Conservation (phyloP, 2,329 filamentous ascomycete genomes). For the Harringtonia aguacate region DNA sequence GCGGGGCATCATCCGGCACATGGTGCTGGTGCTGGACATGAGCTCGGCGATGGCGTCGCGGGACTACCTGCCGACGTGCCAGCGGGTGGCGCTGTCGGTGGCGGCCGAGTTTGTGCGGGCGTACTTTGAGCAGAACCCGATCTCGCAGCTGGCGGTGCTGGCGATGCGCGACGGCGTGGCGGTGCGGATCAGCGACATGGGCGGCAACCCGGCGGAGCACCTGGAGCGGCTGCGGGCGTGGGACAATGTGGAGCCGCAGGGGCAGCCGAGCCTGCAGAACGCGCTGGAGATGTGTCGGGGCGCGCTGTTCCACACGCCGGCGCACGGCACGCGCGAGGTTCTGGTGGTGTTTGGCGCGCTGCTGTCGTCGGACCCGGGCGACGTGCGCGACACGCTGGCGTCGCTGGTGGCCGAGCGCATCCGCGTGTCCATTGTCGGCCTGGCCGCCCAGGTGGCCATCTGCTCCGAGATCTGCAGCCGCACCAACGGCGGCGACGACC, state of each 20-base stretch:
- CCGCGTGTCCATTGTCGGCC: constrained; percentile 77
- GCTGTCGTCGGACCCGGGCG: constrained; percentile 81
- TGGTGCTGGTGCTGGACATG: constrained; percentile 84
- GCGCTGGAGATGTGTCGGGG: constrained; percentile 91
- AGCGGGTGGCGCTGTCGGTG: constrained; percentile 71
- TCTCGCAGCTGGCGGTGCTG: constrained; percentile 85
- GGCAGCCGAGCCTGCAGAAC: constrained; percentile 80
- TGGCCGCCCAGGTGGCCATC: constrained; percentile 85
- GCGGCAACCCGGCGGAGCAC: constrained; percentile 84
- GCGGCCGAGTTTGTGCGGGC: constrained; percentile 82
- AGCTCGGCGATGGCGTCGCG: constrained; percentile 93
- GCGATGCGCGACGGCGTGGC: constrained; percentile 91
- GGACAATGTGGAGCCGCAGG: constrained; percentile 56
- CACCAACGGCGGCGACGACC: constrained; percentile 56
- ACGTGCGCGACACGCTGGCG: constrained; percentile 84
- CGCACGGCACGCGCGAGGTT: constrained; percentile 86
- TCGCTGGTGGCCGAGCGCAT: constrained; percentile 73
- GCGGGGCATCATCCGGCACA: constrained; percentile 92
- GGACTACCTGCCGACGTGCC: constrained; percentile 80
- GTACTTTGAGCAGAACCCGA: constrained; percentile 98
- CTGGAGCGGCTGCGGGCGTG: constrained; percentile 63
- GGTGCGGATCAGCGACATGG: constrained; percentile 75
- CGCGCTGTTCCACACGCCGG: constrained; percentile 83
- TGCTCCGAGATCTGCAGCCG: constrained; percentile 80
- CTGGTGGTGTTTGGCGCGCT: constrained; percentile 87